Evolutionary conservation across 2,329 filamentous ascomycete genomes (phyloP).

Genomic region (Epichloe scottii): DNA sequence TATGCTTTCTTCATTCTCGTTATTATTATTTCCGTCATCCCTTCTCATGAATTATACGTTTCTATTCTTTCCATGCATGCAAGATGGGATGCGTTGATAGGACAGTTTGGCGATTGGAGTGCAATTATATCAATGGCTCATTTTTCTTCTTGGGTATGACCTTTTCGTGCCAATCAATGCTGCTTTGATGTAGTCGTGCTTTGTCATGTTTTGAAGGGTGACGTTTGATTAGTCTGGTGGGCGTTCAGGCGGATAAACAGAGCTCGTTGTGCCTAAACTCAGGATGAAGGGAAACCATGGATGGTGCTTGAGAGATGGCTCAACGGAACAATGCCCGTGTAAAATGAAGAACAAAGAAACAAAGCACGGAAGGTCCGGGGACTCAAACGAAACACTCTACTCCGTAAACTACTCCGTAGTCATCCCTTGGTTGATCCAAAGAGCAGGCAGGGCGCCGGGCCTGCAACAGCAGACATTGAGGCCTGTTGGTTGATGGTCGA

Average conservation of each 20-base stretch:
- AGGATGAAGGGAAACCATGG: no score
- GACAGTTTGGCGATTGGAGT: conserved; percentile 40
- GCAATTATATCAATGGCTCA: conserved; percentile 28
- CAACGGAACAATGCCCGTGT: neutral
- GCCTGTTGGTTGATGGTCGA: no score
- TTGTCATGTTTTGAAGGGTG: no score
- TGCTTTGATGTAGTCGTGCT: neutral
- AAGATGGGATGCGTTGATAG: conserved; percentile 29
- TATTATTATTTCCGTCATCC: neutral
- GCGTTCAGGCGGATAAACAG: neutral
- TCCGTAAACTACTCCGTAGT: neutral
- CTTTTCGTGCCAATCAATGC: neutral
- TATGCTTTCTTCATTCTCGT: conserved; percentile 7
- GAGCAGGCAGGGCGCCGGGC: no score
- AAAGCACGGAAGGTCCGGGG: neutral
- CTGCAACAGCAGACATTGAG: no score
- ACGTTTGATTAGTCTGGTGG: no score
- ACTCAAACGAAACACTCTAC: neutral
- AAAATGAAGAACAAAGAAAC: neutral
- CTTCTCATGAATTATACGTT: neutral
- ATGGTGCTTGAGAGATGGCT: no score
- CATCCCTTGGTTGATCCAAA: no score
- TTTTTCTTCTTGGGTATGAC: neutral
- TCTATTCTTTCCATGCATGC: conserved; percentile 4
- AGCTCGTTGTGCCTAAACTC: neutral